Evolutionary conservation across 2,329 filamentous ascomycete species (phyloP), one percentile per base, ranked within the genome.

Genomic region (Colletotrichum echinochloae): DNA sequence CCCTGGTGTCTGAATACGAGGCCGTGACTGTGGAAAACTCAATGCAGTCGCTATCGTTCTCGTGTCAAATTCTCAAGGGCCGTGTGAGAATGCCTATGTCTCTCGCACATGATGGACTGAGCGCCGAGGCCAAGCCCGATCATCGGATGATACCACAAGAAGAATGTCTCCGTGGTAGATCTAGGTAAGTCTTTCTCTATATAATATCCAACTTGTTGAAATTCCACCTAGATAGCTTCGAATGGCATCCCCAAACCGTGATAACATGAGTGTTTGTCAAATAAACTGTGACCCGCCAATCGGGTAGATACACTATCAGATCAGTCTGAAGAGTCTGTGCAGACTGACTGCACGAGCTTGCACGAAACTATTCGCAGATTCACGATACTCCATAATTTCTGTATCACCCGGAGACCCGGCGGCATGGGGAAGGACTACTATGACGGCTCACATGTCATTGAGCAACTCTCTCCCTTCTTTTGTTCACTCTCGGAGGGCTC

Each of bases 111-210:
- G n/a, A n/a, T 6, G 33, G 28, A 51, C 48, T 26, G 33, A 62
- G 60, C 48, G 60, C 60, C 60, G 60, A 62, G 20, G 30, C 46
- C 48, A 62, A 52, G 7, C 23, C 60, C 46, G 60, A 41, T 4
- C 7, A 37, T 60, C 30, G 11, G 35, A 35, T 28, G 44, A 28
- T 7, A 18, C 20, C 8, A 33, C 8, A 16, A 5, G 1, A 20
- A 16, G 1, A 30, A 28, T 16, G 11, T 14, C 5, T n/a, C 56
- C 16, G 18, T 26, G 5, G 18, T 18, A 23, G 23, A 28, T 20
- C 11, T 18, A 18, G 23, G 7, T 11, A 14, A 14, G 28, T 26
- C 4, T 28, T 14, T 23, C 5, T 51, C 8, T 33, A 33, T 6
- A 41, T 41, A 41, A 41, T 41, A 6, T 7, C 5, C 16, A 6